Base-by-base conservation (phyloP, 2,329 filamentous ascomycete species). In the Venturiaceae sp. region DNA sequence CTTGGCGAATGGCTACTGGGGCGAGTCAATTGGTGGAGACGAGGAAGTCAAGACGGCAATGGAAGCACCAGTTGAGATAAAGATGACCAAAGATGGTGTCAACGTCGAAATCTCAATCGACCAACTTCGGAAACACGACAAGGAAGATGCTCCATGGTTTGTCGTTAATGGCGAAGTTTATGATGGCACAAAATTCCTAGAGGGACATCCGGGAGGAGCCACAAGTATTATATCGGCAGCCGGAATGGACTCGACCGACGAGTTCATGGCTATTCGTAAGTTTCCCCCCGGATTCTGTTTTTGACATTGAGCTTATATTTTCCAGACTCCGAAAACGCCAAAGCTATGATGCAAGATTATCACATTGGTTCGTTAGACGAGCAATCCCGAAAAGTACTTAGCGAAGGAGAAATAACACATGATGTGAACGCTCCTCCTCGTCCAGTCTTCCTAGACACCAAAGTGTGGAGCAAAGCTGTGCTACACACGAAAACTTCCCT, bases 231-330 rank as follows among this genome's bases (percentile, higher is more conserved):
- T 87, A 57, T 86, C 85, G 30, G 89, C 86, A 3, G 91, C 90
- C n/a, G 90, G 85, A 0, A 77, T 88, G 65, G 91, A 96, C 71
- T 83, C 83, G 9, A 88, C 87, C 0, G 92, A 96, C 66, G 92
- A 96, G 64, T 96, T 96, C 69, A 82, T 95, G 74, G 87, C 88
- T 14, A 96, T 96, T 65, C 91, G 89, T 92, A 77, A 79, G 88
- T 79, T 36, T 55, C 7, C 8, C 19, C 13, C 5, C n/a, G 3
- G 16, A 19, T n/a, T 37, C n/a, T 23, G 2, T 44, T n/a, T 26
- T 3, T 23, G 16, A 33, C 5, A 28, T 21, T 14, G 58, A 55
- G 41, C 67, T 74, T 64, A 72, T 60, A 61, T 37, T 58, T 37
- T 52, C 59, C 67, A 92, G 90, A 96, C 70, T 92, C 87, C 69